Evolutionary conservation across 1,284 basidiomycete species (phyloP).

Genomic region (Puccinia novopanici): DNA sequence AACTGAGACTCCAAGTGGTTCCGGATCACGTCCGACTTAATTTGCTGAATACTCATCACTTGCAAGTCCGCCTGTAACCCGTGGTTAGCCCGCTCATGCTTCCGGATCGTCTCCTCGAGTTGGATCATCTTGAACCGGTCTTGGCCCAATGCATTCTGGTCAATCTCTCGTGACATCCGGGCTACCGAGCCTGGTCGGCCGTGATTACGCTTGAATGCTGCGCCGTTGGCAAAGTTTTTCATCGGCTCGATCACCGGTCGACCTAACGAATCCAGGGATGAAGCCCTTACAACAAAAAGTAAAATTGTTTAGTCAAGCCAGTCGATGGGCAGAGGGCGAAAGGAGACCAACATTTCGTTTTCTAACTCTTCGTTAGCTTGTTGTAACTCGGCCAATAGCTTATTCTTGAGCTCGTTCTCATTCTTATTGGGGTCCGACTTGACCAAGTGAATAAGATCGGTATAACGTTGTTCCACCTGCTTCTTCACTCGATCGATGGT

Average conservation of each 20-base stretch:
- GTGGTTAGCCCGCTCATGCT: conserved; percentile 49
- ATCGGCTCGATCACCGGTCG: conserved; percentile 43
- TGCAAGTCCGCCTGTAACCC: conserved; percentile 63
- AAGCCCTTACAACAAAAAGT: conserved; percentile 58
- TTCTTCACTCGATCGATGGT: conserved; percentile 67
- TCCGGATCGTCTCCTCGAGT: conserved; percentile 54
- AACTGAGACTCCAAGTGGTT: conserved; percentile 69
- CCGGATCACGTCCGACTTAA: conserved; percentile 69
- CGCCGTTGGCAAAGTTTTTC: conserved; percentile 37
- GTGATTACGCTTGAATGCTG: conserved; percentile 52
- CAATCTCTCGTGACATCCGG: conserved; percentile 50
- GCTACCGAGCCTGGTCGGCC: conserved; percentile 58
- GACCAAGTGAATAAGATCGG: conserved; percentile 70
- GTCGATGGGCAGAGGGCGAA: conserved; percentile 53
- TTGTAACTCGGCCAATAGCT: conserved; percentile 71
- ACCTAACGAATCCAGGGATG: conserved; percentile 47
- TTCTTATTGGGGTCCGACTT: conserved; percentile 63
- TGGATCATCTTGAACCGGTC: conserved; percentile 55
- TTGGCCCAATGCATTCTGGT: conserved; percentile 55
- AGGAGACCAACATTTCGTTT: conserved; percentile 63
- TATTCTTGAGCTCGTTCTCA: conserved; percentile 63
- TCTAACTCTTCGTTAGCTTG: conserved; percentile 68
- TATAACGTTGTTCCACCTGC: conserved; percentile 70
- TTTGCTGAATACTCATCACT: conserved; percentile 70
- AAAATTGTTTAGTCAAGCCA: conserved; percentile 38